These are phyloP conservation scores for Alternaria postmessia DNA, from an alignment of 2,329 filamentous ascomycete genomes.

Conservation along the genomic window DNA sequence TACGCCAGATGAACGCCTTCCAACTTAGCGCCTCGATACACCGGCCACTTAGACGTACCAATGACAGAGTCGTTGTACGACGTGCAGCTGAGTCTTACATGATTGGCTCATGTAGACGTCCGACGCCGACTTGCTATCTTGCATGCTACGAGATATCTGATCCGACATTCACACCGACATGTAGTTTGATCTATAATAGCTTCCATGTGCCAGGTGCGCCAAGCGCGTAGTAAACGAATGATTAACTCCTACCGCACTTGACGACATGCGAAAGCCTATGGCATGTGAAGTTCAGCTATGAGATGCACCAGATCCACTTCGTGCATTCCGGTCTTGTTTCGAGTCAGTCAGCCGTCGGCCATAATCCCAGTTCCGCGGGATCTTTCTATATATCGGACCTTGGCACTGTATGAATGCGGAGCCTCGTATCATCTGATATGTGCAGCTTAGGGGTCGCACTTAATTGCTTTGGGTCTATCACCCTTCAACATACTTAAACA, in stretches of 20 bases:
- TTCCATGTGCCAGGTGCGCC: background rate
- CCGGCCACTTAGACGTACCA: slow-evolving; percentile 22
- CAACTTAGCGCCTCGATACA: slow-evolving; percentile 15
- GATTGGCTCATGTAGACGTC: slow-evolving; percentile 24
- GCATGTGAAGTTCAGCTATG: slow-evolving; percentile 2
- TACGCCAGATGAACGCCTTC: background rate
- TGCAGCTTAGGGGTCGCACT: background rate
- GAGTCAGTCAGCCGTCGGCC: slow-evolving; percentile 17
- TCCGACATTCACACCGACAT: slow-evolving; percentile 26
- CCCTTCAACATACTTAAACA: background rate
- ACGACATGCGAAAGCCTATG: background rate
- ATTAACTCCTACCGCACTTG: background rate
- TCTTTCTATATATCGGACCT: slow-evolving; percentile 5
- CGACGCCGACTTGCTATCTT: slow-evolving; percentile 12
- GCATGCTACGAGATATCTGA: slow-evolving; percentile 4
- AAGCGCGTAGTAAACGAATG: background rate
- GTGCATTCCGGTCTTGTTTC: slow-evolving; percentile 15
- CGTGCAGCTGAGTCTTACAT: slow-evolving; percentile 5
- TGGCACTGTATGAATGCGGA: slow-evolving; percentile 19
- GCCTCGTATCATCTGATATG: slow-evolving; percentile 7
- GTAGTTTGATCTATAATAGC: background rate
- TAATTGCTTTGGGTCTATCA: background rate
- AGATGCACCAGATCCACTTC: slow-evolving; percentile 16
- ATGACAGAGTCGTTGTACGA: slow-evolving; percentile 26
- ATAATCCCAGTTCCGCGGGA: slow-evolving; percentile 14